Percentiles rank a stretch among this genome's conserved stretches.
Evolutionary conservation across 805 yeast genomes (phyloP).

Genomic region (Zygosaccharomyces siamensis): DNA sequence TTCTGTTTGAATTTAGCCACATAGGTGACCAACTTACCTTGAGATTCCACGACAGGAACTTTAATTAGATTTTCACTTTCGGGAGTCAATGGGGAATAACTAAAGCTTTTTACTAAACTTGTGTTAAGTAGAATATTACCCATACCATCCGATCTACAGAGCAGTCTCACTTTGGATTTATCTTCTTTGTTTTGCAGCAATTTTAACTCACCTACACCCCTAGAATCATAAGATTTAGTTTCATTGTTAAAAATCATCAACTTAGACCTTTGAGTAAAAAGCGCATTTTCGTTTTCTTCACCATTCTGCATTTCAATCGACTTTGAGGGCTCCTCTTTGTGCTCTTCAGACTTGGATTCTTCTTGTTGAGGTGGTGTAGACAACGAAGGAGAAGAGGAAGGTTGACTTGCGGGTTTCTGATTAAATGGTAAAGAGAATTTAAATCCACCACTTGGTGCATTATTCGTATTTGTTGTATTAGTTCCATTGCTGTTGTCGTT

Average conservation of each 20-base stretch:
- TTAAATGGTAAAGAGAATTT: conserved; percentile 34
- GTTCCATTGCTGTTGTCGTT: not conserved
- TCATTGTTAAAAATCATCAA: conserved; percentile 55
- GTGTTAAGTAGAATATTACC: conserved; percentile 72
- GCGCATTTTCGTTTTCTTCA: conserved; percentile 71
- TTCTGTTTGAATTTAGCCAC: conserved; percentile 63
- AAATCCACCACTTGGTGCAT: conserved; percentile 27
- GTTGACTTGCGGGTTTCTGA: conserved; percentile 19
- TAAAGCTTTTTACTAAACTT: conserved; percentile 50
- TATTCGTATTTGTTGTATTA: not conserved
- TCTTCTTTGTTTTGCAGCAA: conserved; percentile 58
- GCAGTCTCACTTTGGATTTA: conserved; percentile 54
- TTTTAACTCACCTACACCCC: conserved; percentile 81
- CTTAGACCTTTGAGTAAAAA: conserved; percentile 66
- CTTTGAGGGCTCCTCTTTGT: conserved; percentile 47
- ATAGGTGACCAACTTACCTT: conserved; percentile 59
- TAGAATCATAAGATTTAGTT: conserved; percentile 49
- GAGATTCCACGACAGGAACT: conserved; percentile 56
- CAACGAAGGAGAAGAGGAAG: conserved; percentile 14
- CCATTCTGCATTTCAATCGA: conserved; percentile 54
- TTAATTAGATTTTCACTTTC: conserved; percentile 65
- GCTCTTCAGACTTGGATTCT: conserved; percentile 41
- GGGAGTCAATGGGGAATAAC: conserved; percentile 47
- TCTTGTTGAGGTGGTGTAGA: conserved; percentile 17
- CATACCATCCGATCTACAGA: conserved; percentile 86